Base-by-base conservation (phyloP, 345 rosid genomes). In the Draba incana region DNA sequence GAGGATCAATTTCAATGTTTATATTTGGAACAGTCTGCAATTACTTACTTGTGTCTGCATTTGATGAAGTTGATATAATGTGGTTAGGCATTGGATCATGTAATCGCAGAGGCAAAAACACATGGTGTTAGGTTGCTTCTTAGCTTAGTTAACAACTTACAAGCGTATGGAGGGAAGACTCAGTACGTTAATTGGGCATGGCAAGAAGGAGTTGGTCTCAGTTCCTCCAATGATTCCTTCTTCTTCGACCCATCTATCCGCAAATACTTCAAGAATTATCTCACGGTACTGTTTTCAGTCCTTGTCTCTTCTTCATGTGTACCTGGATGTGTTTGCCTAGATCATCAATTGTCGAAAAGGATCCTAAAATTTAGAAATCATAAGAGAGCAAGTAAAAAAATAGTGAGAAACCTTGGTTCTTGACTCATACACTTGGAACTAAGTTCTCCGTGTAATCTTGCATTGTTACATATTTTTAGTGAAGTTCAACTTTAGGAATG, bases 141-240 rank as follows among this genome's bases (percentile, higher is more conserved):
- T 51, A 80, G 94, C 79, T 78, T 93, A 66, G 98, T 90, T 37
- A 88, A 93, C 60, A 93, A 93, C 85, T 81, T 93, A 61, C 84
- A 84, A 77, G 84, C 92, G 16, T 93, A 84, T 76, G 98, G 98
- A 37, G 98, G 97, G 51, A 93, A 93, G 82, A 88, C 90, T 39
- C 97, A 90, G 74, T 90, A 93, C 66, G 97, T 93, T 44, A 84
- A 90, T 37, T 93, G 98, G 97, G 98, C 98, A 31, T 90, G 98
- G 98, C 79, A 90, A 80, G 98, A 93, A 80, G 97, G 98, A 45
- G 75, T 88, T 70, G 98, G 91, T 43, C 82, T 88, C 80, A 90
- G 94, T 81, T 84, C 97, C 3, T 88, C 92, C 9, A 93, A 93
- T 57, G 98, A 93, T 83, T 90, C 98, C 49, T 93, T 93, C 92